Conservation (phyloP, 257 asterid species). For the Lantana camara region DNA sequence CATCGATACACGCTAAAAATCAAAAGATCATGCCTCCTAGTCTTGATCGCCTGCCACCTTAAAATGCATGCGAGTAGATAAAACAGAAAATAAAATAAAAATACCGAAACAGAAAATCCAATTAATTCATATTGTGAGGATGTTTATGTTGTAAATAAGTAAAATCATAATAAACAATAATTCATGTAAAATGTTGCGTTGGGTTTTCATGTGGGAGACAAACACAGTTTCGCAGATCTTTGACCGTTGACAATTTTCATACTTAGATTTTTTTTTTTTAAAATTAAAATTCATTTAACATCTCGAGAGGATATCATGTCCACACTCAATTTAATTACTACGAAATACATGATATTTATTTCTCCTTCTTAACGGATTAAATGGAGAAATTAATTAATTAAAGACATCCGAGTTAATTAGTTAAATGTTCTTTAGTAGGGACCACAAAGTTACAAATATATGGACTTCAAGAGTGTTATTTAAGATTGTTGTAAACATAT, state of each 20-base stretch:
- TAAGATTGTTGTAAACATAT: too few species aligned
- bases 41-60: too few species aligned
- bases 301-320: constrained; percentile 33
- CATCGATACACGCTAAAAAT: too few species aligned
- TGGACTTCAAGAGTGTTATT: too few species aligned
- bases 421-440: too few species aligned
- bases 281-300: constrained; percentile 11
- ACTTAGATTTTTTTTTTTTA: constrained; percentile 17
- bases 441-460: too few species aligned
- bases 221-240: constrained; percentile 50
- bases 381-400: neutral
- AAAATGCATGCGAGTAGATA: too few species aligned
- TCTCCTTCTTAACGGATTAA: neutral
- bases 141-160: constrained; percentile 16
- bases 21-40: too few species aligned
- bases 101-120: too few species aligned
- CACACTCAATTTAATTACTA: neutral
- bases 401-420: too few species aligned
- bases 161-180: neutral
- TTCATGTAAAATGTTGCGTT: constrained; percentile 10
- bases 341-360: too few species aligned
- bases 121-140: constrained; percentile 43
- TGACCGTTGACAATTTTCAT: constrained; percentile 44
- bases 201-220: constrained; percentile 49
- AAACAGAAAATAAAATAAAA: too few species aligned